Conservation (phyloP, 2,329 filamentous ascomycete species). For the Blastomyces emzantsi region DNA sequence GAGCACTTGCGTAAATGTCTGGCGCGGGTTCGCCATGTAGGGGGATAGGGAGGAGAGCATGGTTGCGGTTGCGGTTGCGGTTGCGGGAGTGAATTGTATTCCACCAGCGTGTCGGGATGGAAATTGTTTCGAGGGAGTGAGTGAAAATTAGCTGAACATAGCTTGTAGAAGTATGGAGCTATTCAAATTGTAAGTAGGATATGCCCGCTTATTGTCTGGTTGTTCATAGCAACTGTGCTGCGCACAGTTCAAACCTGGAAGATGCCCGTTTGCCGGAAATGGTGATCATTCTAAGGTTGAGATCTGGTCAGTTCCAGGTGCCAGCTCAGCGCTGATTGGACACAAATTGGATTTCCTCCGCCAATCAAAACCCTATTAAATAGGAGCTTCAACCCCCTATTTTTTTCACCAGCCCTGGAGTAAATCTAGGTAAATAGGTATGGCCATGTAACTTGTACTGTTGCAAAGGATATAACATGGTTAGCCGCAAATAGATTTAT, state of each 20-base stretch:
- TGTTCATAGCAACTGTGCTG: neutral
- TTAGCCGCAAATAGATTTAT: too few relatives aligned
- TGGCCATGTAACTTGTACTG: too few relatives aligned
- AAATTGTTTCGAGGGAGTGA: neutral
- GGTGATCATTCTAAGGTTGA: neutral
- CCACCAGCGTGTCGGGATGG: neutral
- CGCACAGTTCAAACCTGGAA: neutral
- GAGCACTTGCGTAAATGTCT: conserved; percentile 70
- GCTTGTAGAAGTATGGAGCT: neutral
- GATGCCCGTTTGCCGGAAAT: neutral
- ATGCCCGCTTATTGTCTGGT: neutral
- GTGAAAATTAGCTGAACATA: neutral
- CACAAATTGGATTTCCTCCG: neutral
- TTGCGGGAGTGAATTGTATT: conserved; percentile 31
- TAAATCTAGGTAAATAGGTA: too few relatives aligned
- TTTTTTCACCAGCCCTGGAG: too few relatives aligned
- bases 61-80: conserved; percentile 27
- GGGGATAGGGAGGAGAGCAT: conserved; percentile 60
- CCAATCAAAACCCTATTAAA: neutral
- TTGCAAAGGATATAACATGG: too few relatives aligned
- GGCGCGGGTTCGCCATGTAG: conserved; percentile 59
- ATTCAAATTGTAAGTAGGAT: neutral
- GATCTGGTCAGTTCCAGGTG: neutral
- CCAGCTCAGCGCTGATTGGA: neutral
- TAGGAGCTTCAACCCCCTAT: neutral